Percentiles rank a stretch among this genome's conserved stretches.
Evolutionary conservation across 257 asterid species (phyloP).

Genomic region (Misopates orontium): DNA sequence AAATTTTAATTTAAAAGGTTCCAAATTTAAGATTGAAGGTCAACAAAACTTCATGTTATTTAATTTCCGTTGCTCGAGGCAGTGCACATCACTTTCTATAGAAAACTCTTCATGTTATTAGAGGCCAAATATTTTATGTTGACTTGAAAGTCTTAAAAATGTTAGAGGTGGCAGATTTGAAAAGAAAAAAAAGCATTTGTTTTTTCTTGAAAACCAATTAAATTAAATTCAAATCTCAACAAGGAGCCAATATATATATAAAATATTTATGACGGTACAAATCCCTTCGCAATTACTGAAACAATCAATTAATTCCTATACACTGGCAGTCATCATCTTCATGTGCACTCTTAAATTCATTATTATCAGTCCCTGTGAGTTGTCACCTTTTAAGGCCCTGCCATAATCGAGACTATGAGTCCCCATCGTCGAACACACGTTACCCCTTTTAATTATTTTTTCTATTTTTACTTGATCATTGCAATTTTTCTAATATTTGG

Average conservation of each 20-base stretch:
- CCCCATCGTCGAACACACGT: conserved; percentile 52
- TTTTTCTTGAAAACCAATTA: too few relatives aligned
- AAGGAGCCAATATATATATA: background rate
- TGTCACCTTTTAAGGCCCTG: conserved; percentile 32
- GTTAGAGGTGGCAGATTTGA: too few relatives aligned
- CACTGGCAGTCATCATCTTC: conserved; percentile 25
- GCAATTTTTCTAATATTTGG: background rate
- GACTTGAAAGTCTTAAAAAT: too few relatives aligned
- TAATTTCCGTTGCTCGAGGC: too few relatives aligned
- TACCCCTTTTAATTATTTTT: conserved; percentile 32
- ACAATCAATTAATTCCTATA: background rate
- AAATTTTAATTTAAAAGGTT: too few relatives aligned
- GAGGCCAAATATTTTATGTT: too few relatives aligned
- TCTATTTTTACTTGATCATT: background rate
- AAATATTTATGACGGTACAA: background rate
- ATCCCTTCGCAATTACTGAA: background rate
- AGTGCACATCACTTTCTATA: too few relatives aligned
- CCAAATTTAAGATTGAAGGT: too few relatives aligned
- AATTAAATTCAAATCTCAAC: background rate
- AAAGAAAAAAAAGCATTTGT: too few relatives aligned
- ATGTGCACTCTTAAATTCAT: conserved; percentile 25
- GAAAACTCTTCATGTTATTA: too few relatives aligned
- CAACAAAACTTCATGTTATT: too few relatives aligned
- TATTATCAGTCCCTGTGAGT: conserved; percentile 25
- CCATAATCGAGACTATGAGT: conserved; percentile 40